Conservation (phyloP, 2,329 filamentous ascomycete genomes). For the Dryadomyces quercus-mongolicae region DNA sequence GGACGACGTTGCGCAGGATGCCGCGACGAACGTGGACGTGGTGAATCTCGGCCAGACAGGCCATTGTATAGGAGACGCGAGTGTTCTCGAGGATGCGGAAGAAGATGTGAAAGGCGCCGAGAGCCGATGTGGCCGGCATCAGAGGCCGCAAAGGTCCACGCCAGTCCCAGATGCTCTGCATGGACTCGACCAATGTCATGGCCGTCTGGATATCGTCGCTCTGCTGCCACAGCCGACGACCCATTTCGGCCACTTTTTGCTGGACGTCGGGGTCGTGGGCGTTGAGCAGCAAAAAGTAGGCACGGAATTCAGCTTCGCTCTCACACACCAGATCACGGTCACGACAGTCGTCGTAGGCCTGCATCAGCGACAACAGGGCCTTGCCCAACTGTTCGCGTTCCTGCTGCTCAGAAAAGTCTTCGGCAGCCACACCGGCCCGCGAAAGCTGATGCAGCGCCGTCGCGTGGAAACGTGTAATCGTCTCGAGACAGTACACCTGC, state of each 20-base stretch:
- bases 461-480: conserved; percentile 55
- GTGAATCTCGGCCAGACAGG: conserved; percentile 56
- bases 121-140: conserved; percentile 33
- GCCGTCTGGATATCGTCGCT: conserved; percentile 45
- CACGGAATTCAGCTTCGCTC: conserved; percentile 54
- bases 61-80: conserved; percentile 55
- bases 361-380: conserved; percentile 50
- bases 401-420: conserved; percentile 54
- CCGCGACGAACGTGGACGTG: conserved; percentile 48
- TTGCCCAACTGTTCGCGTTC: conserved; percentile 57
- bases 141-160: conserved; percentile 43
- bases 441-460: conserved; percentile 52
- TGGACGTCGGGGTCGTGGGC: conserved; percentile 45
- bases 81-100: conserved; percentile 47
- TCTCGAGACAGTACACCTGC: conserved; percentile 52
- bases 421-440: conserved; percentile 38
- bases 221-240: conserved; percentile 24
- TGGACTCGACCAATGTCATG: conserved; percentile 44
- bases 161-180: conserved; percentile 45
- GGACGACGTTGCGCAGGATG: conserved; percentile 42
- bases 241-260: conserved; percentile 42
- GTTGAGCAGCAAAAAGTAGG: conserved; percentile 53
- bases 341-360: conserved; percentile 54
- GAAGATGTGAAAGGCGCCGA: conserved; percentile 39
- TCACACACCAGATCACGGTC: conserved; percentile 43